phyloP scores from a whole-genome alignment of 2,329 filamentous ascomycete species.

The Sclerotinia borealis region DNA sequence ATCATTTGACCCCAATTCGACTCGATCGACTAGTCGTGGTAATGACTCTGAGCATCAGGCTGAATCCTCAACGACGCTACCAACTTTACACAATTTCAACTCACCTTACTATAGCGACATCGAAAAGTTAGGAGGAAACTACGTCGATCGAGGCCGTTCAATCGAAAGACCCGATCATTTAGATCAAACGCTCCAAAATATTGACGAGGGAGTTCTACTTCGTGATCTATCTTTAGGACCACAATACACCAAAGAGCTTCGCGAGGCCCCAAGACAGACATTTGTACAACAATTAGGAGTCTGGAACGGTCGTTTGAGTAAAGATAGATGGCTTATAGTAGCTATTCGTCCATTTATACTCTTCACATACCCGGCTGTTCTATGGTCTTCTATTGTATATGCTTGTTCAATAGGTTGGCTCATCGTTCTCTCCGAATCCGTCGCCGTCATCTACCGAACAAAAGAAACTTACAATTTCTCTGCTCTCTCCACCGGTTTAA shows the following conservation, averaged over 20 bases:
- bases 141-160: slow-evolving; percentile 12
- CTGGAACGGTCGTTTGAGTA: slow-evolving; percentile 71
- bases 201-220: not conserved
- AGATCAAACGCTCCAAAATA: not conserved
- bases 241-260: slow-evolving; percentile 65
- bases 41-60: not conserved
- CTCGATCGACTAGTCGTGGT: not conserved
- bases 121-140: slow-evolving; percentile 19
- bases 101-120: slow-evolving; percentile 33
- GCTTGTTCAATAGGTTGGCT: slow-evolving; percentile 88
- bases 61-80: slow-evolving; percentile 23
- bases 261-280: slow-evolving; percentile 59
- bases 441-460: slow-evolving; percentile 72
- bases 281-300: slow-evolving; percentile 69
- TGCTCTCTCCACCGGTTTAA: slow-evolving; percentile 71
- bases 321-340: slow-evolving; percentile 75
- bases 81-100: slow-evolving; percentile 35
- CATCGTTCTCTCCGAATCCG: slow-evolving; percentile 86
- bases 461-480: slow-evolving; percentile 70
- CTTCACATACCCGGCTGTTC: slow-evolving; percentile 78
- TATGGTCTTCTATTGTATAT: slow-evolving; percentile 85
- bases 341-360: slow-evolving; percentile 77
- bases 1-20: not conserved
- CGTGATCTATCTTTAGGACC: not conserved
- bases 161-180: not conserved